These are phyloP conservation scores for Beauveria scarabaeidicola DNA, from an alignment of 2,329 filamentous ascomycete species.

Conservation along the genomic window DNA sequence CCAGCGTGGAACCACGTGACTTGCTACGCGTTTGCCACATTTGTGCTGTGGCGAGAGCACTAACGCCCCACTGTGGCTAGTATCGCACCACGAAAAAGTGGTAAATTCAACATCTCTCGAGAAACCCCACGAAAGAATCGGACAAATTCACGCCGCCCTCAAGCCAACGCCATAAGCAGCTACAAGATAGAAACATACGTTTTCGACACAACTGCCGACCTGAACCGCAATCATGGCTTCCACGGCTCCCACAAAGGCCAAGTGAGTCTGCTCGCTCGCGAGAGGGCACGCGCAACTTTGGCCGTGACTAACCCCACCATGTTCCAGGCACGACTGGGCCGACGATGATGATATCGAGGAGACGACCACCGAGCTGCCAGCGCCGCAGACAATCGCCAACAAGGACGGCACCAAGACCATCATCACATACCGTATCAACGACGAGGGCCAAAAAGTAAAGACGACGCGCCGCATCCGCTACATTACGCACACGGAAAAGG, in stretches of 20 bases:
- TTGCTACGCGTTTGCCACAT: conserved; percentile 15
- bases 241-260: conserved; percentile 31
- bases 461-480: conserved; percentile 92
- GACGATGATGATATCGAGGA: conserved; percentile 89
- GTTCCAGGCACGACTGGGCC: conserved; percentile 71
- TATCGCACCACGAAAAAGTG: conserved; percentile 34
- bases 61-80: conserved; percentile 25
- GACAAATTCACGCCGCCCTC: conserved; percentile 15
- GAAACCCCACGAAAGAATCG: conserved; percentile 29
- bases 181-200: conserved; percentile 1
- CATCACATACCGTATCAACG: conserved; percentile 82
- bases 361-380: conserved; percentile 60
- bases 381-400: conserved; percentile 84
- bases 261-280: conserved; percentile 23
- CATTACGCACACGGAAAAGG: conserved; percentile 81
- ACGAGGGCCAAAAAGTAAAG: conserved; percentile 93
- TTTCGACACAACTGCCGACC: conserved; percentile 10
- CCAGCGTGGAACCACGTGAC: background rate
- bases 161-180: conserved; percentile 15
- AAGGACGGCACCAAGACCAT: conserved; percentile 98
- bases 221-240: conserved; percentile 28
- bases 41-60: conserved; percentile 5
- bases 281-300: conserved; percentile 4
- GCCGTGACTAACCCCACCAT: conserved; percentile 29
- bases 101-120: conserved; percentile 29